Base-by-base conservation (phyloP, 257 asterid species). In the Penstemon barbatus region DNA sequence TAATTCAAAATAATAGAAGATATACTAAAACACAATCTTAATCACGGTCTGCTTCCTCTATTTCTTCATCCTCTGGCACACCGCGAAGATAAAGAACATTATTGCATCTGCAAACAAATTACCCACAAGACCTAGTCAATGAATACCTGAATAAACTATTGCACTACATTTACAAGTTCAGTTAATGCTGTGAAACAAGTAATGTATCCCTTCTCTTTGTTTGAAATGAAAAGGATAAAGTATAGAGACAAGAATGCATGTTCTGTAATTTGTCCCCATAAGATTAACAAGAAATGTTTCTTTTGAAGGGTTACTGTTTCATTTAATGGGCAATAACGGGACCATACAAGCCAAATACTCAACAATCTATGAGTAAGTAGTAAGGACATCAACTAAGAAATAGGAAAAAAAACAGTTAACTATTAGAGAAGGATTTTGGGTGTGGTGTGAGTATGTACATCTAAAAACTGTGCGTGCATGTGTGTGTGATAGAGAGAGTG, bases 1-100 rank as follows among this genome's bases (percentile, higher is more conserved):
- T 19, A 49, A 33, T 64, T 46, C 13, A 41, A 25, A n/a, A 3
- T 56, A 40, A 7, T 56, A 13, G n/a, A 11, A 41, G 33, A 57
- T 18, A 10, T 60, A 60, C 54, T 25, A 25, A 54, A 68, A 37
- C 52, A 41, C 41, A 37, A 68, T 55, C 71, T 25, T 74, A 73
- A 18, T 78, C 76, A 0, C 61, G 70, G 10, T 74, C 83, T 57
- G 78, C 87, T 40, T 77, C 87, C 53, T 71, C 83, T 11, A 80
- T 58, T 42, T 72, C 87, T 62, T 83, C 87, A 70, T 83, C 87
- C 72, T 83, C 87, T 3, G 83, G 81, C 8, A 82, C 81, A 3
- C 84, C 87, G 0, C 87, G 82, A 11, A 82, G 75, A 71, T 82
- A 79, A 25, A 82, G 84, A 37, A 82, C 87, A 44, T 82, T 82